Base-by-base conservation (phyloP, 208 protist species). In the Trypanosoma lewisi region DNA sequence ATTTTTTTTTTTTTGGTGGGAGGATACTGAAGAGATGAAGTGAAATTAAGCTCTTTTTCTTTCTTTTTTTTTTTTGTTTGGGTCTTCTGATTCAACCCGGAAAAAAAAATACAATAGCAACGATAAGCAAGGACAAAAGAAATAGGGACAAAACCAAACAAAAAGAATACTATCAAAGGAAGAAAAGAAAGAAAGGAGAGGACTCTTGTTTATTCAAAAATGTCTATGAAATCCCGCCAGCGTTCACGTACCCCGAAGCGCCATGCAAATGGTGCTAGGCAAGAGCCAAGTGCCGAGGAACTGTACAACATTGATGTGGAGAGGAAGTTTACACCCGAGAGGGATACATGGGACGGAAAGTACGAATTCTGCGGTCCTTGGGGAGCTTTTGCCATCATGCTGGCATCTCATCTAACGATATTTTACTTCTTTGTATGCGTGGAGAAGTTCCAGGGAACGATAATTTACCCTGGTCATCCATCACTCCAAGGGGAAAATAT, bases 401-500 rank as follows among this genome's bases (percentile, higher is more conserved):
- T 89, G 34, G 68, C 67, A 48, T 94, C 85, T n/a, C 94, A 96
- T 59, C 52, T 89, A 12, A 60, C 95, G 41, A 85, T 96, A 53
- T 96, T 82, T 81, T 97, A 96, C 84, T 84, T 96, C 62, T 96
- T 77, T 61, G 79, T 89, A 2, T 90, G 84, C 55, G 62, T 96
- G 19, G 67, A 86, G 52, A 62, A 77, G 44, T 91, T 93, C 69
- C 56, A 95, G 55, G 93, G 89, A 45, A 84, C 72, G 0, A 66
- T 95, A 48, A 82, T 94, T 52, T 94, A 94, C 71, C 88, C 88
- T 11, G 84, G 84, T 16, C 88, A 94, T 69, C 34, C 49, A 56
- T 71, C 83, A 70, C 63, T 93, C 23, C 59, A 87, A n/a, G 83
- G 82, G 11, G 49, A 80, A 57, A 54, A 52, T 39, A 84, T 87